These are phyloP conservation scores for Cladophialophora bantiana DNA, from an alignment of 2,329 filamentous ascomycete species.

Conservation along the genomic window DNA sequence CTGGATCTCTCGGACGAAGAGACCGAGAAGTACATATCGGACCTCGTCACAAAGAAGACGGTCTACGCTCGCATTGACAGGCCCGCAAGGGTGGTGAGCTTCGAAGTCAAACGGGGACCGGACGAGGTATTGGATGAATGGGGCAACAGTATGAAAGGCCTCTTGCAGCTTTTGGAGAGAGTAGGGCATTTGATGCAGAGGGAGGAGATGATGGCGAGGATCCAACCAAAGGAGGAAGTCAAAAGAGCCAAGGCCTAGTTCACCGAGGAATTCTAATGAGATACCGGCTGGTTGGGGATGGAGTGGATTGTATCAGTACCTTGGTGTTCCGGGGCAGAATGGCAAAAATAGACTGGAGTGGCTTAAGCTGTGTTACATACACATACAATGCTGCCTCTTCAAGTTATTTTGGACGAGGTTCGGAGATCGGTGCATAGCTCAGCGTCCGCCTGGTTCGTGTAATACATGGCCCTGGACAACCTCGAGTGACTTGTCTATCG, in stretches of 20 bases:
- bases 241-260: slow-evolving; percentile 12
- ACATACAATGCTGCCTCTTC: neutral
- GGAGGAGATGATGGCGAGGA: slow-evolving; percentile 99
- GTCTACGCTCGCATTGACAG: slow-evolving; percentile 98
- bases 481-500: neutral
- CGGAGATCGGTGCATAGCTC: neutral
- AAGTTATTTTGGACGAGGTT: neutral
- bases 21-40: slow-evolving; percentile 98
- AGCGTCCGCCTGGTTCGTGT: neutral
- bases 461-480: neutral
- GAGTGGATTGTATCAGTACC: neutral
- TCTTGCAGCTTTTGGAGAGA: slow-evolving; percentile 82
- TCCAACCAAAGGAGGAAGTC: slow-evolving; percentile 67
- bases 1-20: slow-evolving; percentile 93
- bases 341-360: neutral
- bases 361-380: neutral
- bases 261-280: slow-evolving; percentile 10
- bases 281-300: neutral
- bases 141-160: slow-evolving; percentile 96
- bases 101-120: slow-evolving; percentile 91
- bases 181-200: slow-evolving; percentile 99
- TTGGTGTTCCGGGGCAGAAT: neutral
- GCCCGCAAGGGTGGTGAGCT: slow-evolving; percentile 88
- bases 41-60: slow-evolving; percentile 95
- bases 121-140: slow-evolving; percentile 98